Evolutionary conservation across 805 yeast genomes (phyloP), one percentile per base, ranked within the genome.

Genomic region (Nakazawaea molendinolei): DNA sequence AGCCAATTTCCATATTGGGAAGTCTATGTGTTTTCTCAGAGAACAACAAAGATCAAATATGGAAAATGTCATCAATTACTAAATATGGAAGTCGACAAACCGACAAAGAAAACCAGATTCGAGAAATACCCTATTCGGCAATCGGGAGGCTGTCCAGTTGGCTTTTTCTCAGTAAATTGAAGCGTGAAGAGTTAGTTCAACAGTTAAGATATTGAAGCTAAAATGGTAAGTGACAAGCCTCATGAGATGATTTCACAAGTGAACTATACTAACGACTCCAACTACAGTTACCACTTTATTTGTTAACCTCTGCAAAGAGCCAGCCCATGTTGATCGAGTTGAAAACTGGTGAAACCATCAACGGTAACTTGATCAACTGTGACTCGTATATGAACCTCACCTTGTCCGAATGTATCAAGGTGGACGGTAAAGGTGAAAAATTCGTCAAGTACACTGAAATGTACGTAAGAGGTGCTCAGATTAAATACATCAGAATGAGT

Each of bases 371-470:
- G 41, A 74, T 76, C 38, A 83, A 85, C 52, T 86, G 95, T 49
- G 99, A 92, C 56, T 79, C 86, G 26, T 85, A 94, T 87, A 92
- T 92, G 99, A 92, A 92, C 57, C 67, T 92, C 45, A 84, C 95
- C 2, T 67, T 92, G 36, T 69, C 69, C 23, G 79, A 87, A 44
- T 97, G 81, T 12, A 73, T 78, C 32, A 83, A 79, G 52, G 71
- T 79, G 12, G 74, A 75, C 48, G 64, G 75, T 28, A 55, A 69
- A 46, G 90, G 84, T 25, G 77, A 72, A 44, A 65, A 65, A 36
- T 83, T 74, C 55, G 56, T 69, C 36, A 78, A 79, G 51, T 59
- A 82, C 31, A 74, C 78, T 3, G 94, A 85, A 49, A 71, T 81
- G 39, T 89, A 87, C 53, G 74, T 89, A 26, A 78, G 89, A 54